These are phyloP conservation scores for Marasmius tenuissimus DNA, from an alignment of 1,284 basidiomycete genomes.

Conservation along the genomic window DNA sequence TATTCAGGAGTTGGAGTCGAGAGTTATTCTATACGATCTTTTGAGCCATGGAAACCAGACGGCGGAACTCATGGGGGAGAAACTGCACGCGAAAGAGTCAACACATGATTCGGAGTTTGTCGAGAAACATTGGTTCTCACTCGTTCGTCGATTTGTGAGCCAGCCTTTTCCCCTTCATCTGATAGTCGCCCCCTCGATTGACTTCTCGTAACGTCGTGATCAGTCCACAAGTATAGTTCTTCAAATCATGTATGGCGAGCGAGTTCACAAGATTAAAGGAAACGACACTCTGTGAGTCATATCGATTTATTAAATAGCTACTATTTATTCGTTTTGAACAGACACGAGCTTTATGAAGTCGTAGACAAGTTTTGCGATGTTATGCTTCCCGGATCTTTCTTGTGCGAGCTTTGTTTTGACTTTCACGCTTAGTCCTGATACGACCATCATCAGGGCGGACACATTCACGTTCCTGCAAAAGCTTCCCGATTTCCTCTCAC, in stretches of 20 bases:
- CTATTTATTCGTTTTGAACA: slow-evolving; percentile 1
- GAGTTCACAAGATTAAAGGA: slow-evolving; percentile 18
- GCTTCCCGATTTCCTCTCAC: slow-evolving; percentile 25
- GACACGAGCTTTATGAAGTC: slow-evolving; percentile 25
- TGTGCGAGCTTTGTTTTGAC: slow-evolving; percentile 13
- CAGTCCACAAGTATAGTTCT: slow-evolving; percentile 25
- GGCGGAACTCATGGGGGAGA: neutral
- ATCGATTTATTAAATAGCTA: neutral
- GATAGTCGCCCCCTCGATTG: neutral
- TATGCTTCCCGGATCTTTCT: slow-evolving; percentile 23
- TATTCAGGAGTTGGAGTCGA: slow-evolving; percentile 18
- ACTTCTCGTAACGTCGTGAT: neutral
- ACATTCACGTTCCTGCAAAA: slow-evolving; percentile 26
- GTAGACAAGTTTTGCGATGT: slow-evolving; percentile 23
- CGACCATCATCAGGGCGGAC: slow-evolving; percentile 22
- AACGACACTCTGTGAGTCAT: slow-evolving; percentile 17
- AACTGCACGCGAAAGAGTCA: neutral
- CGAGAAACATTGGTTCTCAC: slow-evolving; percentile 27
- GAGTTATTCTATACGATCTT: slow-evolving; percentile 17
- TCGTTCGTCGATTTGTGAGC: slow-evolving; percentile 27
- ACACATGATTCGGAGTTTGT: slow-evolving; percentile 20
- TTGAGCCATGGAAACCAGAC: slow-evolving; percentile 17
- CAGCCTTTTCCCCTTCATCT: too few species aligned
- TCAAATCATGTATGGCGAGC: slow-evolving; percentile 23
- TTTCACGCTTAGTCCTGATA: neutral